Percentiles rank a stretch among this genome's conserved stretches.
phyloP scores from a whole-genome alignment of 1,284 basidiomycete genomes.

The Microbotryomycetes sp. region DNA sequence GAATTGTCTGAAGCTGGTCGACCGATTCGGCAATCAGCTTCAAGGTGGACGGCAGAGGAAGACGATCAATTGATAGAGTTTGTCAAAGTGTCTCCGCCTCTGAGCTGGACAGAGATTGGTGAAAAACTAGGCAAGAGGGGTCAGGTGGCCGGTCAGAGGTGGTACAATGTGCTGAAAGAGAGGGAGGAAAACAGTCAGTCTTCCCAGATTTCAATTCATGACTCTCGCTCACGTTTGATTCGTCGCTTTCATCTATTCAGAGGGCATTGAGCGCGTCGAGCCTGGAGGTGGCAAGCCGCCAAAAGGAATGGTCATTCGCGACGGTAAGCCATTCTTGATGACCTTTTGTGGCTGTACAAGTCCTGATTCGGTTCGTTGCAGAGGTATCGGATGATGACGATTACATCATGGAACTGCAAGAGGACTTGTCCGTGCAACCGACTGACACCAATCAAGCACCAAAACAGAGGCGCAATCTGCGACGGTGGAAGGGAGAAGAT shows the following conservation, averaged over 20 bases:
- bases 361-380: no score
- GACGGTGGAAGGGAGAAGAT: not conserved
- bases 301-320: not conserved
- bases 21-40: not conserved
- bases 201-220: not conserved
- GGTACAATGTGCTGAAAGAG: constrained; percentile 21
- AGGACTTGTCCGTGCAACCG: no score
- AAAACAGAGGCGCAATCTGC: not conserved
- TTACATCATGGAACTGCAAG: no score
- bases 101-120: constrained; percentile 28
- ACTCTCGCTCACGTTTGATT: not conserved
- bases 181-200: not conserved
- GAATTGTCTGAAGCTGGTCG: not conserved
- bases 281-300: not conserved
- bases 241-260: not conserved
- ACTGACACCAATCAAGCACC: not conserved
- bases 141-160: constrained; percentile 21
- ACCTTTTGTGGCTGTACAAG: not conserved
- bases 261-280: not conserved
- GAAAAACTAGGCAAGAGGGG: constrained; percentile 6
- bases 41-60: constrained; percentile 17
- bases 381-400: no score
- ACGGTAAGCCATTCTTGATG: not conserved
- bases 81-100: constrained; percentile 12
- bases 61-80: constrained; percentile 14